Conservation (phyloP, 257 asterid genomes). For the Anisodus acutangulus region DNA sequence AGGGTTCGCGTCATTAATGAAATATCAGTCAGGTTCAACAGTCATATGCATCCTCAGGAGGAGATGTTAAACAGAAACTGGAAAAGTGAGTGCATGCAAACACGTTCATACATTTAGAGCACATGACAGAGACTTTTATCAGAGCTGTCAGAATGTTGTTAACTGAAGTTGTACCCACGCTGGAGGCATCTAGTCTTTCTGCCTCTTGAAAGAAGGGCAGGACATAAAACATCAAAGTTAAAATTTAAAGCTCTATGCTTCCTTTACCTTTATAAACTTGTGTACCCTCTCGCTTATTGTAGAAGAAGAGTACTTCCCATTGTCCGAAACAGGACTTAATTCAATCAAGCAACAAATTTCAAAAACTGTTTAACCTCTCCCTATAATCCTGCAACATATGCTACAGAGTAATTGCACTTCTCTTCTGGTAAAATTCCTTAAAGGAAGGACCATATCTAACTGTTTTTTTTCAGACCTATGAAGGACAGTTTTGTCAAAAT, state of each 20-base stretch:
- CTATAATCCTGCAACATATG: not conserved
- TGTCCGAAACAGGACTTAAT: conserved; percentile 5
- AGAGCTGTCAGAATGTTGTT: not conserved
- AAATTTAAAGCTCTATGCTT: not conserved
- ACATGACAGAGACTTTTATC: not conserved
- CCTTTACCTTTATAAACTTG: not conserved
- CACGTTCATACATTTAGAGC: not conserved
- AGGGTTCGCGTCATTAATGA: not conserved
- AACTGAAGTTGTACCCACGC: not conserved
- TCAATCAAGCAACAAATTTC: not conserved
- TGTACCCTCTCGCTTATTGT: not conserved
- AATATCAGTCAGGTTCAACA: not conserved
- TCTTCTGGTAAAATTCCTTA: not conserved
- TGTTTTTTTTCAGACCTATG: not conserved
- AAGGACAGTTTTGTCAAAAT: not conserved
- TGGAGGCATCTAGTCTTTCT: not conserved
- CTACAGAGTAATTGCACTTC: not conserved
- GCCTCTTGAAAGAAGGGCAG: not conserved
- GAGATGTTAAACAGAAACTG: not conserved
- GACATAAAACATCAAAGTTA: not conserved
- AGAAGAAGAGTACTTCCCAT: not conserved
- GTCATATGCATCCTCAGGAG: not conserved
- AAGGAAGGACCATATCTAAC: not conserved
- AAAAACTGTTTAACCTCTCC: not conserved
- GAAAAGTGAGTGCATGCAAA: not conserved